These are phyloP conservation scores for Plectranthus barbatus DNA, from an alignment of 257 asterid species.

Conservation along the genomic window DNA sequence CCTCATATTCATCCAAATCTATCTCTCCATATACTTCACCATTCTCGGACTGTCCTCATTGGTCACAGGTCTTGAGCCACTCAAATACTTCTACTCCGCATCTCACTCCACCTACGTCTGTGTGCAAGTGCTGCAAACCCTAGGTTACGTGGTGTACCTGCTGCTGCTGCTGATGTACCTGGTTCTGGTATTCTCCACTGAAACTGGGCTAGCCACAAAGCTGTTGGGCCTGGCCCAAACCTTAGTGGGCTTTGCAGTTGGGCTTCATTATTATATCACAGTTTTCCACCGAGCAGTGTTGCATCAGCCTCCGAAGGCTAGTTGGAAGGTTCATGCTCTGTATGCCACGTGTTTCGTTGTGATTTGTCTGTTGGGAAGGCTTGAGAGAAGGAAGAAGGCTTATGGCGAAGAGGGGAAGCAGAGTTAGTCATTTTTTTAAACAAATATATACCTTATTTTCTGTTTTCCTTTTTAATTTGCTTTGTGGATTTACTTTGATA, in stretches of 20 bases:
- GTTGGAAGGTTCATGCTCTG: conserved; percentile 65
- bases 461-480: no score
- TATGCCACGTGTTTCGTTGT: conserved; percentile 76
- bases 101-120: conserved; percentile 76
- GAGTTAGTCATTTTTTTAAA: conserved; percentile 19
- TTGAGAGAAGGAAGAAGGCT: conserved; percentile 69
- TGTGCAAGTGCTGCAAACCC: conserved; percentile 64
- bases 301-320: conserved; percentile 71
- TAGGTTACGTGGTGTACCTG: conserved; percentile 69
- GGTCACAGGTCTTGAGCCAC: conserved; percentile 69
- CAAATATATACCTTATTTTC: background rate
- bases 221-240: conserved; percentile 67
- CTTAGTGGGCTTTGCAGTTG: conserved; percentile 77
- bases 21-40: conserved; percentile 72
- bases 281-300: conserved; percentile 72
- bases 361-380: conserved; percentile 49
- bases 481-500: no score
- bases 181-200: conserved; percentile 66
- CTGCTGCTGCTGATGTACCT: conserved; percentile 78
- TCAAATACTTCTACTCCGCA: conserved; percentile 66
- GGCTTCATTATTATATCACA: conserved; percentile 75
- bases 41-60: conserved; percentile 57
- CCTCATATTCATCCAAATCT: conserved; percentile 70
- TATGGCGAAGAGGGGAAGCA: conserved; percentile 73
- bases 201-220: conserved; percentile 45